These are phyloP conservation scores for Fusarium subglutinans DNA, from an alignment of 2,329 filamentous ascomycete species.

Conservation along the genomic window DNA sequence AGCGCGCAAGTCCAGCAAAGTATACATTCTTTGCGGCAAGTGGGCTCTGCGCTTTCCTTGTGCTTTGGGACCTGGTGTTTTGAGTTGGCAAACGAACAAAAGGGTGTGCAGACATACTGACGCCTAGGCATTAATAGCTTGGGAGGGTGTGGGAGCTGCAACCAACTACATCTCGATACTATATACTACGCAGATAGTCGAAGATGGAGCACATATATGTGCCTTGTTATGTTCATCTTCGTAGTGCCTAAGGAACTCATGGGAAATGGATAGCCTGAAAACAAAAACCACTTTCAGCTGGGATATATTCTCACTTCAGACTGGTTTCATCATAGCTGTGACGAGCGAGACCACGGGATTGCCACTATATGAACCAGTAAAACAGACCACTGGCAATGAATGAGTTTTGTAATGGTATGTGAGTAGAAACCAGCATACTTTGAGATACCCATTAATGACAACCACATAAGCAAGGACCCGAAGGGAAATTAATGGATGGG, in stretches of 20 bases:
- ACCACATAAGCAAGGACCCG: background rate
- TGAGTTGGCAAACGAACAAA: constrained; percentile 11
- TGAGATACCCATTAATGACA: background rate
- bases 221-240: background rate
- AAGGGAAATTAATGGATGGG: background rate
- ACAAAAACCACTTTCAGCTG: background rate
- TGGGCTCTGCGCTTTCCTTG: constrained; percentile 76
- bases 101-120: background rate
- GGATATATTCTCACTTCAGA: background rate
- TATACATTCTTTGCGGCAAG: constrained; percentile 84
- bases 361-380: background rate
- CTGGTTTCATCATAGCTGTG: background rate
- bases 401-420: background rate
- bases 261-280: background rate
- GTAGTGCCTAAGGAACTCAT: background rate
- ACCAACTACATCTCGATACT: background rate
- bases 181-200: background rate
- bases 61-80: constrained; percentile 80
- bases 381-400: background rate
- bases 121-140: background rate
- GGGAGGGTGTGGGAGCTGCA: constrained; percentile 3
- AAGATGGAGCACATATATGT: constrained; percentile 6
- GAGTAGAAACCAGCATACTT: background rate
- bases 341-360: background rate
- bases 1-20: constrained; percentile 76